Evolutionary conservation across 1,284 basidiomycete species (phyloP).

Genomic region (Boletus semigastroideus): DNA sequence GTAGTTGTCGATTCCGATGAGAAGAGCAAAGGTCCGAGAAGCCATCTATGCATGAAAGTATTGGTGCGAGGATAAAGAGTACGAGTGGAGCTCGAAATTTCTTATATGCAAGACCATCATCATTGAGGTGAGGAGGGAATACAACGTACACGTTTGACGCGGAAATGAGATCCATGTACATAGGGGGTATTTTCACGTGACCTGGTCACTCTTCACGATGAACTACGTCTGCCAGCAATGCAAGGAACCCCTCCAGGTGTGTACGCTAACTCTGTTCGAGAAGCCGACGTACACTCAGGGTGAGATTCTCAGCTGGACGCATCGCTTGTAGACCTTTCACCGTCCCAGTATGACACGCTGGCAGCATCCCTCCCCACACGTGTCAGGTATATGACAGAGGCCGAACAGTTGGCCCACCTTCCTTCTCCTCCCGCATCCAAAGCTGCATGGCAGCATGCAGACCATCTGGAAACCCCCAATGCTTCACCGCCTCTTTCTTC

Average conservation of each 20-base stretch:
- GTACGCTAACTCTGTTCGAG: conserved; percentile 13
- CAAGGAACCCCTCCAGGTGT: conserved; percentile 81
- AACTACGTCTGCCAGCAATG: conserved; percentile 79
- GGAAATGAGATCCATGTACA: too few species aligned
- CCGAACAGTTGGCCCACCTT: conserved; percentile 54
- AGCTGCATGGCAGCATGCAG: conserved; percentile 59
- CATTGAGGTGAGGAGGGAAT: too few species aligned
- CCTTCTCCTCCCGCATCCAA: conserved; percentile 59
- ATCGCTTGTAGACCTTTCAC: conserved; percentile 79
- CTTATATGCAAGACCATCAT: conserved; percentile 27
- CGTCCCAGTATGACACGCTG: conserved; percentile 85
- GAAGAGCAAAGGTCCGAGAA: conserved; percentile 55
- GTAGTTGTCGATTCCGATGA: conserved; percentile 66
- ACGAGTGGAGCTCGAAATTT: background rate
- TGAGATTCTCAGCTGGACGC: conserved; percentile 64
- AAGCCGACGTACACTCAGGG: conserved; percentile 16
- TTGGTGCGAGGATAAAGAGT: conserved; percentile 6
- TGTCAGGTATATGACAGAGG: conserved; percentile 43
- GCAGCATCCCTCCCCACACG: conserved; percentile 63
- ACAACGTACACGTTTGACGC: too few species aligned
- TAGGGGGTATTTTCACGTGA: background rate
- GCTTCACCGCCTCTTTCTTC: conserved; percentile 42
- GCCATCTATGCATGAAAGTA: conserved; percentile 38
- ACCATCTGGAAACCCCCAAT: conserved; percentile 35
- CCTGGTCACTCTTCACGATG: conserved; percentile 37